Base-by-base conservation (phyloP, 768 basidiomycete genomes). In the Calvatia gigantea region DNA sequence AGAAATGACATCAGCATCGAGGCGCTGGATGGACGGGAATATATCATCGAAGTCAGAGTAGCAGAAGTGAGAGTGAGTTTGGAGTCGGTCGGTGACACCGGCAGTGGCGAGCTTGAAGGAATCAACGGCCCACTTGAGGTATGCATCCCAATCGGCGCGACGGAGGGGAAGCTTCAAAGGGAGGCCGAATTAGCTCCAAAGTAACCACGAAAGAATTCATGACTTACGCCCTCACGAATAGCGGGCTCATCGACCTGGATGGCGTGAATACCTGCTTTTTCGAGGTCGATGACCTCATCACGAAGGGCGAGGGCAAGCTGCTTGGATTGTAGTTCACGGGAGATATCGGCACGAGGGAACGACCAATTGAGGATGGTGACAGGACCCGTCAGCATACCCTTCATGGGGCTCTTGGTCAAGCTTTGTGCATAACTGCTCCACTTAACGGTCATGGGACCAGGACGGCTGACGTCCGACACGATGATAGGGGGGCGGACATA, bases 281-380 rank as follows among this genome's bases (percentile, higher is more conserved):
- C 93, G 65, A 98, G 91, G 77, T 99, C 97, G 62, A 94, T 62
- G 60, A 99, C 97, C 73, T 99, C 97, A 68, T 98, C 97, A 62
- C 97, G 94, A 69, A 99, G 92, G 54, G 97, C 89, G 61, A 99
- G 84, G 54, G 97, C 97, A 62, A 99, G 85, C 73, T 99, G 97
- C 81, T 95, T 94, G 70, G 94, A 94, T 78, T 99, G 97, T 61
- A 95, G 73, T 76, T 98, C 96, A 69, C 92, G 91, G 52, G 89
- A 85, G 62, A 98, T 89, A 70, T 99, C 97, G 62, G 93, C 93
- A 73, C 97, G 96, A 67, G 97, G 97, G 95, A 99, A 99, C 31
- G 97, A 98, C 97, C 97, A 99, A 83, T 98, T 98, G 74, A 98
- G 85, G 75, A 99, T 97, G 59, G 94, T 94, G 71, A 98, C 95